A percentile compares a stretch with the other conserved stretches of the same genome.
Conservation (phyloP, 2,329 filamentous ascomycete genomes). For the Pseudogymnoascus sp. region DNA sequence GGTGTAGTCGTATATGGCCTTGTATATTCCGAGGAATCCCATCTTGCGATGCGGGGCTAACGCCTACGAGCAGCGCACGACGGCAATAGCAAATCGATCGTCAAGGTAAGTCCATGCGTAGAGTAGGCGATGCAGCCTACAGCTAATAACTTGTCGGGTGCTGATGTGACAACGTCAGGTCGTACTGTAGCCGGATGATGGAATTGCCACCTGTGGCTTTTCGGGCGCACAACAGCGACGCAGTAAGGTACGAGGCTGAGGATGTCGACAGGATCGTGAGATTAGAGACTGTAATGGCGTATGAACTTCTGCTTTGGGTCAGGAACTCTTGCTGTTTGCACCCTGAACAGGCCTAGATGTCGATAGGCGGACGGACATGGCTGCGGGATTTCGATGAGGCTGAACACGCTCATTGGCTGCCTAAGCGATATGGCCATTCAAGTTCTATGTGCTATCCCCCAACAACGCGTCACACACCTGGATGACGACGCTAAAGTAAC, state of each 20-base stretch:
- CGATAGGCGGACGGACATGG: not conserved
- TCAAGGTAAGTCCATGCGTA: not conserved
- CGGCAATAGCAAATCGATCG: not conserved
- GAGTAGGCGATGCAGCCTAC: not conserved
- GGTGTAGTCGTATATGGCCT: constrained; percentile 84
- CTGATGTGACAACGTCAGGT: not conserved
- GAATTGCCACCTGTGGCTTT: not conserved
- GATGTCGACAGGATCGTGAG: not conserved
- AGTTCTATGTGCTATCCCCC: not conserved
- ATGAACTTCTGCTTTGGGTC: not conserved
- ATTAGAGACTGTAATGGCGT: not conserved
- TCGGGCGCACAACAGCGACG: not conserved
- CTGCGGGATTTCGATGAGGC: constrained; percentile 3
- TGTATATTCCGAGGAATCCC: constrained; percentile 89
- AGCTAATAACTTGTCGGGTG: not conserved
- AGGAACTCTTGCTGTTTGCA: constrained; percentile 7
- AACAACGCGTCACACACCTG: constrained; percentile 2
- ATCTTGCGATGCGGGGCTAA: constrained; percentile 38
- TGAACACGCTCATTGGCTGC: not conserved
- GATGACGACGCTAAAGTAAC: constrained; percentile 3
- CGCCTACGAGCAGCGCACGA: constrained; percentile 8
- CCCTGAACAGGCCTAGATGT: constrained; percentile 5
- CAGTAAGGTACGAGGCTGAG: not conserved
- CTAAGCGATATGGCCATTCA: constrained; percentile 3
- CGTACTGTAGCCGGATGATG: not conserved